Evolutionary conservation across 805 yeast genomes (phyloP), one percentile per base, ranked within the genome.

Genomic region (Lachancea cidri): DNA sequence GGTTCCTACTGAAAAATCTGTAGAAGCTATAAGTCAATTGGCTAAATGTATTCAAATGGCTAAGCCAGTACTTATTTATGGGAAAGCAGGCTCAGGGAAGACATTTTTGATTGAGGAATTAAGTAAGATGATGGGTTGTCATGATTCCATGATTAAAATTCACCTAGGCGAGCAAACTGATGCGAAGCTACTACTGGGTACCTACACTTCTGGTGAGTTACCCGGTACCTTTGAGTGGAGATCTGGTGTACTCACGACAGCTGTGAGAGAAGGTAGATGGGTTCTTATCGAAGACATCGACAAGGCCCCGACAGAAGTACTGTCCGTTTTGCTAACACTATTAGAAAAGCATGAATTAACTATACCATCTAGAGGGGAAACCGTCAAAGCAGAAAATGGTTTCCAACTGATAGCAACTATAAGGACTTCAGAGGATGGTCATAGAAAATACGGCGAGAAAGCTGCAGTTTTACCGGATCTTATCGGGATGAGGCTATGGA

Each of bases 201-300:
- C 97, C 0, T 94, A 93, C 58, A 77, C 95, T 0, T 86, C 97
- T 0, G 98, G 97, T 29, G 79, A 82, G 33, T 80, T 76, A 45
- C 97, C 98, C 0, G 98, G 98, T 13, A 83, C 95, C 4, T 94
- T 93, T 62, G 89, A 85, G 55, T 93, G 98, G 98, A 79, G 89
- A 58, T 76, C 87, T 29, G 99, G 99, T 62, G 91, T 93, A 7
- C 70, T 93, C 44, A 84, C 98, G 0, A 79, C 87, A 1, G 98
- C 98, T 0, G 97, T 93, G 9, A 76, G 73, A 53, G 88, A 85
- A 53, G 99, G 99, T 13, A 80, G 86, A 55, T 91, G 97, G 96
- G 91, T 93, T 8, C 68, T 94, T 25, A 81, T 93, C 43, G 98
- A 93, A 64, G 98, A 94, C 57, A 88, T 93, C 13, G 97, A 93